Conservation (phyloP, 306 rosid genomes). For the Rosa persica region DNA sequence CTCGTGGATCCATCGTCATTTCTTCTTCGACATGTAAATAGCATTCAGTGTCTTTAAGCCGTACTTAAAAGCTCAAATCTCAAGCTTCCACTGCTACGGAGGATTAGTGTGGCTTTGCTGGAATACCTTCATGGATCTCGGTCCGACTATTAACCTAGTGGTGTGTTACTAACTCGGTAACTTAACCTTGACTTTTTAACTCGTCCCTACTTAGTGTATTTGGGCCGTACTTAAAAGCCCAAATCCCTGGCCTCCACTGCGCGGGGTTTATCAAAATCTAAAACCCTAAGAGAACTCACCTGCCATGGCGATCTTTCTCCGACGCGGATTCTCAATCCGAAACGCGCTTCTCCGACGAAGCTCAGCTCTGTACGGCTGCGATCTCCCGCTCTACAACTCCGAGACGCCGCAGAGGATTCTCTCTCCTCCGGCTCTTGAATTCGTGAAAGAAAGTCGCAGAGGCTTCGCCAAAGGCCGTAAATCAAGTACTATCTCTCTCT, state of each 20-base stretch:
- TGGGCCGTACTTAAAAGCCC: conserved; percentile 6
- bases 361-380: conserved; percentile 27
- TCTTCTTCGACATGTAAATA: no score
- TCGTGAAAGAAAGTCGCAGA: conserved; percentile 58
- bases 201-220: no score
- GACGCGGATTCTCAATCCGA: conserved; percentile 58
- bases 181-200: no score
- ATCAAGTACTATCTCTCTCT: conserved; percentile 45
- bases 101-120: no score
- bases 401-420: conserved; percentile 25
- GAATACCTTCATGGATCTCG: no score
- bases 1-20: no score
- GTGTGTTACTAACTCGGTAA: no score
- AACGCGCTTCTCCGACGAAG: conserved; percentile 44
- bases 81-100: no score
- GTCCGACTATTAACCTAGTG: no score
- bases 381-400: conserved; percentile 21
- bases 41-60: no score
- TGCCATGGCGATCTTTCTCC: conserved; percentile 52
- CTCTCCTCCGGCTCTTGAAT: conserved; percentile 39
- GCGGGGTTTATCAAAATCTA: conserved; percentile 26
- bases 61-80: no score
- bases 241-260: neutral
- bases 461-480: conserved; percentile 88
- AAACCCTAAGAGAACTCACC: conserved; percentile 29